Evolutionary conservation across 306 rosid genomes (phyloP), one percentile per base, ranked within the genome.

Genomic region (Lupinus albus): DNA sequence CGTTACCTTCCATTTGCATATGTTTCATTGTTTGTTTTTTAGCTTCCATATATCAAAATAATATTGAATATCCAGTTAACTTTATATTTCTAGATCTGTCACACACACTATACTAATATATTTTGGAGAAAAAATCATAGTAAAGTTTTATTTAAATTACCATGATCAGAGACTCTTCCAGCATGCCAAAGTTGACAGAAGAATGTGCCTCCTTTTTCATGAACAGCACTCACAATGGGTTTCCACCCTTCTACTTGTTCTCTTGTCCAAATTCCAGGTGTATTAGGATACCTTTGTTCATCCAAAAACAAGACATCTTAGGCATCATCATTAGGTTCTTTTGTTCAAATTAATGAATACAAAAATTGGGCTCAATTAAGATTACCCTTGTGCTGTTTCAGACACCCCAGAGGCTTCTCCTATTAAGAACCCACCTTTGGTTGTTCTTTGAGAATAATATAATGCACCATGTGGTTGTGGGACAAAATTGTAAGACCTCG

Each of bases 131-230:
- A 39, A 39, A 9, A 8, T 39, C 45, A 0, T 2, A 10, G 4
- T 0, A 9, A 39, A 39, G n/a, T 39, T 39, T 39, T 39, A 39
- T 9, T 39, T 10, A 39, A 39, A 10, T 39, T 39, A 39, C 87
- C 74, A 38, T 80, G 42, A 51, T 60, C 51, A 56, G 87, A 84
- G 54, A 67, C 87, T 52, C 84, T 76, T 50, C 87, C 87, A 0
- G 83, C 83, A 42, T 84, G 92, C 89, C 84, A 78, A 3, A 84
- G 82, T 72, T 87, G 92, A 57, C 89, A 82, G 30, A 82, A 84
- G 67, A 87, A 79, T 2, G 78, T 67, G 39, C 83, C 84, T 8
- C 81, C 87, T 62, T 82, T 75, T 16, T 62, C 70, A 51, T 84
- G 89, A 36, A 87, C 92, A 10, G 83, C 87, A 20, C 7, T 42